Percentiles rank a stretch among this genome's conserved stretches.
These are phyloP conservation scores for Pisolithus marmoratus DNA, from an alignment of 768 basidiomycete species.

Conservation along the genomic window DNA sequence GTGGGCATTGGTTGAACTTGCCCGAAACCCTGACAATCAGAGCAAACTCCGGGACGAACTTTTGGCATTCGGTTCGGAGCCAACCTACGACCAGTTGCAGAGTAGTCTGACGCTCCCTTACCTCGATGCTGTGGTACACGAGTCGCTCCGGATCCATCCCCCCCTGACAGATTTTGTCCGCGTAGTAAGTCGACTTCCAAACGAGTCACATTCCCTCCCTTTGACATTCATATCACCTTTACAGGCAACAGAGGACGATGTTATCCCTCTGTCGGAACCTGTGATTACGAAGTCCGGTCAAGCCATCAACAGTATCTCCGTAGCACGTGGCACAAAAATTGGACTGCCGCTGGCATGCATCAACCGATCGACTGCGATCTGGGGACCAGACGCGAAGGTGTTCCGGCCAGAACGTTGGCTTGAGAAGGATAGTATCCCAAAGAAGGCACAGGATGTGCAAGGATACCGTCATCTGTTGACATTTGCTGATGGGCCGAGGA, in stretches of 20 bases:
- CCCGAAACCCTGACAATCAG: constrained; percentile 21
- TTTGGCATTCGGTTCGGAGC: constrained; percentile 20
- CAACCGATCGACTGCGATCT: constrained; percentile 13
- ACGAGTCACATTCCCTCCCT: too few species aligned
- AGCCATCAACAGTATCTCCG: constrained; percentile 23
- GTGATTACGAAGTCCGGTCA: constrained; percentile 24
- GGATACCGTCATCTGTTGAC: constrained; percentile 24
- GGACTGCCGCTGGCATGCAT: constrained; percentile 10
- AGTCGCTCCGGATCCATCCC: constrained; percentile 32
- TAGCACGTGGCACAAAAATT: constrained; percentile 36
- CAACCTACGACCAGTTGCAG: constrained; percentile 36
- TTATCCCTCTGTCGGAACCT: constrained; percentile 33
- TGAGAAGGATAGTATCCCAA: constrained; percentile 3
- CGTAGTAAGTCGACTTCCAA: constrained; percentile 17
- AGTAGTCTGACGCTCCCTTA: constrained; percentile 28
- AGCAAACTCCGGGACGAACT: constrained; percentile 7
- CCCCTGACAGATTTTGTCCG: constrained; percentile 25
- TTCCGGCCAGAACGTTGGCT: constrained; percentile 21
- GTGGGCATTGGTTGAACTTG: constrained; percentile 27
- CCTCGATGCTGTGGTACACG: constrained; percentile 26
- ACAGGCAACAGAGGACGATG: constrained; percentile 34
- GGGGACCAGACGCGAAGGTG: constrained; percentile 21
- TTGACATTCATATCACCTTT: not conserved
- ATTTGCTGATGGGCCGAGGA: constrained; percentile 26
- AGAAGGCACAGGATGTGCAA: constrained; percentile 17